A percentile compares a stretch with the other conserved stretches of the same genome.
Evolutionary conservation across 2,329 filamentous ascomycete genomes (phyloP).

Genomic region (Alternaria solani): DNA sequence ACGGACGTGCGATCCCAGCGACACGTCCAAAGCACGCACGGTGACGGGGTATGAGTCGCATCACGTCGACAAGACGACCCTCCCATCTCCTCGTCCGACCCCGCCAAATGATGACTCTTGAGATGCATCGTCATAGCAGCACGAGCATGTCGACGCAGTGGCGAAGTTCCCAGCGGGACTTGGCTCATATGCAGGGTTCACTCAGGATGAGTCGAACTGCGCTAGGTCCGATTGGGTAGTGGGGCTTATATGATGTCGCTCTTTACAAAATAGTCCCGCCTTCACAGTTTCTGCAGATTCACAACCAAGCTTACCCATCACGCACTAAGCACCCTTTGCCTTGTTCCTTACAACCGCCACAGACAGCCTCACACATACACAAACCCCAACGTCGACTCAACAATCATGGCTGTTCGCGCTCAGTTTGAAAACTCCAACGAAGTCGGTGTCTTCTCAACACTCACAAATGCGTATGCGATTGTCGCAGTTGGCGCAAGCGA

Average conservation of each 20-base stretch:
- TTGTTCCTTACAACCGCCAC: not conserved
- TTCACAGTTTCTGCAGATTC: conserved; percentile 34
- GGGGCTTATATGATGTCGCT: conserved; percentile 37
- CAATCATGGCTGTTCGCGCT: conserved; percentile 62
- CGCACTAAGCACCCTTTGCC: conserved; percentile 1
- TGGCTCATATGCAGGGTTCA: conserved; percentile 1
- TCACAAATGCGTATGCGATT: conserved; percentile 96
- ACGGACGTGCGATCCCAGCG: conserved; percentile 17
- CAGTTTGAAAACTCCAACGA: conserved; percentile 92
- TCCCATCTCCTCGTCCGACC: not conserved
- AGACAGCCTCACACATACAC: not conserved
- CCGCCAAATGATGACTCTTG: conserved; percentile 18
- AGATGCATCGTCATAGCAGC: not conserved
- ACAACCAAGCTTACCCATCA: conserved; percentile 14
- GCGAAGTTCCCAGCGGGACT: conserved; percentile 1
- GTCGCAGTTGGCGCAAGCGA: conserved; percentile 94
- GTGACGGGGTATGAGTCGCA: conserved; percentile 21
- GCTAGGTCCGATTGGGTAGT: conserved; percentile 26
- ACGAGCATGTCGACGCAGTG: not conserved
- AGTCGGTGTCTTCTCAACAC: conserved; percentile 94
- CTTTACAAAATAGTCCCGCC: conserved; percentile 36
- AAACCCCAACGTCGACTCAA: conserved; percentile 4
- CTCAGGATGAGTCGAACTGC: conserved; percentile 39
- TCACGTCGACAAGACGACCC: not conserved
- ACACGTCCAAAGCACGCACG: conserved; percentile 20